Percentiles rank a stretch among this genome's conserved stretches.
These are phyloP conservation scores for Conringia planisiliqua DNA, from an alignment of 345 rosid species.

Conservation along the genomic window DNA sequence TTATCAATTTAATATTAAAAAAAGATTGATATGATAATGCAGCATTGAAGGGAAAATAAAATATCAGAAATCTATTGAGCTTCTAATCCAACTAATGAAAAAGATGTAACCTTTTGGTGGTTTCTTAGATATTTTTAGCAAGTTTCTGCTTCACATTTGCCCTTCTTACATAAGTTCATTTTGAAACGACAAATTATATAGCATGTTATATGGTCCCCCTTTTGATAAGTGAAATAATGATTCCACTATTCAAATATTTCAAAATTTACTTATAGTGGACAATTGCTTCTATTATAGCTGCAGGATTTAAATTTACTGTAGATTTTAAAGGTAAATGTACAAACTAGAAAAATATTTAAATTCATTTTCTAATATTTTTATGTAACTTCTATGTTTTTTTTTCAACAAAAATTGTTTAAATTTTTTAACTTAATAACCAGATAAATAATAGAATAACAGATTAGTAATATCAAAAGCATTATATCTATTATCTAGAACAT, in stretches of 20 bases:
- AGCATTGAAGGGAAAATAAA: neutral
- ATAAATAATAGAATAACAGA: too few relatives aligned
- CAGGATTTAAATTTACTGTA: neutral
- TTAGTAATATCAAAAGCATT: too few relatives aligned
- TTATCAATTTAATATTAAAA: neutral
- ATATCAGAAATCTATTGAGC: neutral
- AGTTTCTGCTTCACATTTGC: neutral
- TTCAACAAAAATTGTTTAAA: too few relatives aligned
- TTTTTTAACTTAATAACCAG: too few relatives aligned
- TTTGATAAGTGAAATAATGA: neutral
- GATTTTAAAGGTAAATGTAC: too few relatives aligned
- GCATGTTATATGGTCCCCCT: slow-evolving; percentile 17
- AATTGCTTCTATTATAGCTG: neutral
- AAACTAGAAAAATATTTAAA: too few relatives aligned
- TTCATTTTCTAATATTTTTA: too few relatives aligned
- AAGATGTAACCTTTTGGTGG: slow-evolving; percentile 7
- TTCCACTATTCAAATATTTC: neutral
- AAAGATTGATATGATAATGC: neutral
- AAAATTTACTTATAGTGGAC: neutral
- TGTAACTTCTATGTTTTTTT: too few relatives aligned
- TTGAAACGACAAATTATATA: neutral
- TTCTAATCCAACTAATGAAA: slow-evolving; percentile 10
- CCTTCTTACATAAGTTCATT: neutral
- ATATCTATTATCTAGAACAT: too few relatives aligned
- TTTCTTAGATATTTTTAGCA: slow-evolving; percentile 28